Base-by-base conservation (phyloP, 2,329 filamentous ascomycete species). In the Bipolaris victoriae region DNA sequence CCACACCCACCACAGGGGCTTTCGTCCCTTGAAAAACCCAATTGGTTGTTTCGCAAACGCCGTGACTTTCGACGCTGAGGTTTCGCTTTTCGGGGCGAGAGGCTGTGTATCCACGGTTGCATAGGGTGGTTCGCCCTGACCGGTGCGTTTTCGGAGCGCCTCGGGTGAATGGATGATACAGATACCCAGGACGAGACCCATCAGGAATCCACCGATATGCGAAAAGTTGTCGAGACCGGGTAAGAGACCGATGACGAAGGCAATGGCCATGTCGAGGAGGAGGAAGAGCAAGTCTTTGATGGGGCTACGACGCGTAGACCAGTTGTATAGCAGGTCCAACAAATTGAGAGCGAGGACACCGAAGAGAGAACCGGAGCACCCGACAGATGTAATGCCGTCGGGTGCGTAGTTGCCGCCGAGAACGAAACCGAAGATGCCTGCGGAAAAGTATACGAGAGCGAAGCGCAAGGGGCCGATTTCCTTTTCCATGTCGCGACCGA, bases 181-280 rank as follows among this genome's bases (percentile, higher is more conserved):
- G 49, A 98, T 83, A 11, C 95, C 95, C 1, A 97, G 85, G 0
- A 89, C 89, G 6, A 99, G 79, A 1, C 95, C 95, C 87, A 96
- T 96, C 49, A 96, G 78, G 76, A 98, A 97, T 1, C 95, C 95
- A 52, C 95, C 95, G 61, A 99, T 97, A 67, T 99, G 95, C 15
- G 91, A 91, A 76, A 98, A 99, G 77, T 99, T 99, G 81, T 99
- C 95, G 45, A 99, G 79, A 7, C 93, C 94, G 0, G 95, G 95
- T 1, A 99, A 83, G 3, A 99, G 84, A 33, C 95, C 95, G 2
- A 99, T 84, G 15, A 95, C 92, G 72, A 99, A 97, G 0, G 92
- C 92, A 64, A 99, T 92, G 64, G 88, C 80, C 60, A 98, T 86
- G 70, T 97, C 93, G 54, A 97, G 78, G 45, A 93, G 61, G 74